Conservation (phyloP, 1,284 basidiomycete species). For the Trametes polyzona region DNA sequence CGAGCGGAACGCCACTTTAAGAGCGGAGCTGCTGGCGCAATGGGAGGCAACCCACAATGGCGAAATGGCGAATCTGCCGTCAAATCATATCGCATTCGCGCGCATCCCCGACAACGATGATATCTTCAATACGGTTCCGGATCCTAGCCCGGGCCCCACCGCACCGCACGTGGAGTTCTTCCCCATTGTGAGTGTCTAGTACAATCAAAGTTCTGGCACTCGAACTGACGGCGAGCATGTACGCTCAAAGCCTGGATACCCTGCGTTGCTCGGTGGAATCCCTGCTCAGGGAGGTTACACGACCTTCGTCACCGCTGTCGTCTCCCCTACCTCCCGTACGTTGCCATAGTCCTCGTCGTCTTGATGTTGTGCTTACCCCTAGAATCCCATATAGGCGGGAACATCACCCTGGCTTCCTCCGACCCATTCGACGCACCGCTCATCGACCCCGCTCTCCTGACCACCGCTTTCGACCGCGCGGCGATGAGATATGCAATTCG, state of each 20-base stretch:
- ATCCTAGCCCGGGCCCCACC: no score
- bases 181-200: no score
- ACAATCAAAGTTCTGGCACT: no score
- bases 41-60: slow-evolving; percentile 21
- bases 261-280: no score
- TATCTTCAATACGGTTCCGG: no score
- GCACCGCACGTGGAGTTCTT: no score
- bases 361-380: not conserved
- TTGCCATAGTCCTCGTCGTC: not conserved
- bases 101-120: no score
- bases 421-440: slow-evolving; percentile 28
- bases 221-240: no score
- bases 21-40: slow-evolving; percentile 15
- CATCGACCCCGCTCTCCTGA: slow-evolving; percentile 29
- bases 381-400: slow-evolving; percentile 24
- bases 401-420: slow-evolving; percentile 26
- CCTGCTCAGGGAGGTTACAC: no score
- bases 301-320: slow-evolving; percentile 2
- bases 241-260: not conserved
- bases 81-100: no score
- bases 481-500: slow-evolving; percentile 25
- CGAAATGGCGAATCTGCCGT: no score
- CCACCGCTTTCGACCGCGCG: slow-evolving; percentile 26
- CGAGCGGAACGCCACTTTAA: slow-evolving; percentile 15
- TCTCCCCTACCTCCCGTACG: slow-evolving; percentile 19